Evolutionary conservation across 2,329 filamentous ascomycete species (phyloP), one percentile per base, ranked within the genome.

Genomic region (Calonectria leucothoes): DNA sequence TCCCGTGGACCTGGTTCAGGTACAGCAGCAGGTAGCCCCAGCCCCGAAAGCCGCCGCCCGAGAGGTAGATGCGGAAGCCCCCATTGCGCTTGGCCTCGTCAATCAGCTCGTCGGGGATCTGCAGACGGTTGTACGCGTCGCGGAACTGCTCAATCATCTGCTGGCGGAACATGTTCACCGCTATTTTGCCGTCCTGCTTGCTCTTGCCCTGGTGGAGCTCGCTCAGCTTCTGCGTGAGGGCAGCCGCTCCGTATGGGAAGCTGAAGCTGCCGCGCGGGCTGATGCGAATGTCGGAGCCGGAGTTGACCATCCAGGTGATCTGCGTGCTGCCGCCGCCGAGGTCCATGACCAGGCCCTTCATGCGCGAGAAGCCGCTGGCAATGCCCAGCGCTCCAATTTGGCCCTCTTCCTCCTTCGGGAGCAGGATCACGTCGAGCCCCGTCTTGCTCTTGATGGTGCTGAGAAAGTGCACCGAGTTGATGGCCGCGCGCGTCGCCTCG

Each of bases 321-420:
- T 94, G 93, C 31, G 91, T 93, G 78, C 91, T 93, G 4, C 93
- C 93, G 23, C 93, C 92, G 20, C 93, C 93, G 2, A 94, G 85
- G 83, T 94, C 93, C 92, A 94, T 94, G 23, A 93, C 91, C 29
- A 94, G 82, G 0, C 93, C 93, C 59, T 87, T 87, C n/a, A 94
- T 88, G 37, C 84, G 83, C 2, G 87, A 86, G 74, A 93, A 90
- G 35, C 91, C 91, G 78, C 91, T 93, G 2, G 92, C 93, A 23
- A 94, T 89, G 0, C 93, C 93, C 79, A 92, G 82, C 0, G 92
- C 93, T 0, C 93, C 93, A 12, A 94, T 86, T 51, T 88, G 85
- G 0, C 92, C 93, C 79, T 94, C 93, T 25, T 92, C 90, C 76
- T 93, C 91, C 78, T 94, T 94, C 0, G 88, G 86, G 4, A 94